Base-by-base conservation (phyloP, 1,284 basidiomycete genomes). In the Uromyces viciae-fabae region DNA sequence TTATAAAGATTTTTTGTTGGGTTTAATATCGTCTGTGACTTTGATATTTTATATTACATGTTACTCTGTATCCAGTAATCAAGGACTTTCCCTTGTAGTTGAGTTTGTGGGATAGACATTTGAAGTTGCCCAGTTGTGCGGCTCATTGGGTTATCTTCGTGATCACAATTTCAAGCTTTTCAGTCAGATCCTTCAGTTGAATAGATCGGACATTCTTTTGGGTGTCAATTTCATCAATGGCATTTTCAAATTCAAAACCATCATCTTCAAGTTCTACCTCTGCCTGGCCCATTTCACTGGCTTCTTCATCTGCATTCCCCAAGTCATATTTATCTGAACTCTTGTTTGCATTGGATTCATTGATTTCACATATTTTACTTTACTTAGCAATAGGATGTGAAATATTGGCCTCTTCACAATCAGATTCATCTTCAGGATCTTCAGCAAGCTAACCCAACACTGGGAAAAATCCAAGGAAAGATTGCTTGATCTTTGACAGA, bases 11-110 rank as follows among this genome's bases (percentile, higher is more conserved):
- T n/a, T n/a, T n/a, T n/a, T n/a, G n/a, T n/a, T n/a, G n/a, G n/a
- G n/a, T n/a, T n/a, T n/a, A n/a, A n/a, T n/a, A n/a, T n/a, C n/a
- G n/a, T n/a, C n/a, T n/a, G 52, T 64, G 42, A n/a, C 60, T 64
- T 38, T 64, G 60, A 38, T 64, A 64, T 40, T 38, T 64, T 11
- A 64, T 64, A 40, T 64, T 64, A 33, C 60, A 64, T 64, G 14
- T 15, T 15, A 64, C 42, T 19, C 60, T 38, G 42, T 64, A 64
- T 15, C 60, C 60, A 3, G 33, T 38, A 11, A 64, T 64, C 25
- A 64, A 40, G n/a, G 60, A 38, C 15, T 33, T 4, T 28, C 22
- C 54, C 31, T 56, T 56, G 7, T 8, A n/a, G 9, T 56, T 8
- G 8, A 56, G 5, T 56, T 56, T 11, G 22, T 56, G 8, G 7